phyloP scores from a whole-genome alignment of 345 rosid genomes.

The Conringia planisiliqua region DNA sequence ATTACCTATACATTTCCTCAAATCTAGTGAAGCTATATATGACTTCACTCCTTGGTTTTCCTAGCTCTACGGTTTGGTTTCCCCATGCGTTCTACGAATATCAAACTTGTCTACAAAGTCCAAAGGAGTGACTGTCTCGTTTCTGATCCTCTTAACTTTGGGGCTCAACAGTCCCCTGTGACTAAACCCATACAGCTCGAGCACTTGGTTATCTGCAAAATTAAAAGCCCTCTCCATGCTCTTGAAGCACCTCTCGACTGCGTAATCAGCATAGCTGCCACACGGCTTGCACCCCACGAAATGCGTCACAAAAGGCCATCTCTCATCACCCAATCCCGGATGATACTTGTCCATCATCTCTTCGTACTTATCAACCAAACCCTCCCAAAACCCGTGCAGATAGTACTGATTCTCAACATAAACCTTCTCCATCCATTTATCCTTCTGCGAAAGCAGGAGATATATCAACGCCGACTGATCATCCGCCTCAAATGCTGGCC shows the following conservation, averaged over 20 bases:
- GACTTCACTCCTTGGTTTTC: not conserved
- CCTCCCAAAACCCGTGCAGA: conserved; percentile 90
- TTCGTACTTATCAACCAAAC: conserved; percentile 84
- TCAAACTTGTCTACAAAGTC: conserved; percentile 71
- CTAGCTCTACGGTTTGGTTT: conserved; percentile 40
- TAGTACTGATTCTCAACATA: conserved; percentile 86
- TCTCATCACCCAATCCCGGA: conserved; percentile 92
- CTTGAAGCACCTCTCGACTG: conserved; percentile 76
- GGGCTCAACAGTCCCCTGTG: conserved; percentile 88
- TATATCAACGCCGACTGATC: conserved; percentile 94
- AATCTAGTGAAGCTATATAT: not conserved
- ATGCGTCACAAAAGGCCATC: conserved; percentile 98
- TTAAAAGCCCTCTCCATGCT: conserved; percentile 98
- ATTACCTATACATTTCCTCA: not conserved
- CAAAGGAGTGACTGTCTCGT: conserved; percentile 69
- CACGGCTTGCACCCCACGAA: conserved; percentile 97
- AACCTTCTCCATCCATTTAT: conserved; percentile 81
- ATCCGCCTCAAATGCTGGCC: conserved; percentile 90
- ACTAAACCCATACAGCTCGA: conserved; percentile 74
- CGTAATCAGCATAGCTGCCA: conserved; percentile 87
- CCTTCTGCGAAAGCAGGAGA: conserved; percentile 72
- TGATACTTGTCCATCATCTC: conserved; percentile 94
- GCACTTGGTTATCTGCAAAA: conserved; percentile 94
- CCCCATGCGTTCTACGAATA: conserved; percentile 46
- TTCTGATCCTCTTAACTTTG: conserved; percentile 78